A percentile compares a stretch with the other conserved stretches of the same genome.
Conservation (phyloP, 2,329 filamentous ascomycete species). For the Claviceps humidiphila region DNA sequence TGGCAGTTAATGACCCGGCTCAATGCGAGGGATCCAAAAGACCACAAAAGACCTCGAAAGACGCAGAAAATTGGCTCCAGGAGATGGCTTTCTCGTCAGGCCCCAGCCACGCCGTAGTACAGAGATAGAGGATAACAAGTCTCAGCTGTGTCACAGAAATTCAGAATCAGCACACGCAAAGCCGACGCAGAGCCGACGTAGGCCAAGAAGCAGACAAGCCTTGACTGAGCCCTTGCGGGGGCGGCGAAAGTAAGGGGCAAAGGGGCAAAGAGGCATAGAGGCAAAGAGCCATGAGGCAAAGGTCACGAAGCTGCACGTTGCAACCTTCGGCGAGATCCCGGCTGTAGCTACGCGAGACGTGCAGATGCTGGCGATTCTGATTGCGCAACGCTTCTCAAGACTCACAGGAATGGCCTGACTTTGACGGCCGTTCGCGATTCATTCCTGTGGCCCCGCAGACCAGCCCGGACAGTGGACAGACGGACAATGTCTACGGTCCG, state of each 20-base stretch:
- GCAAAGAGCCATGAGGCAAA: background rate
- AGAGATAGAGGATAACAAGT: background rate
- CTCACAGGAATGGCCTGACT: conserved; percentile 10
- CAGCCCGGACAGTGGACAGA: background rate
- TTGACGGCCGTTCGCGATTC: conserved; percentile 2
- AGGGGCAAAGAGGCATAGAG: background rate
- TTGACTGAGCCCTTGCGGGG: background rate
- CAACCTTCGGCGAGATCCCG: conserved; percentile 4
- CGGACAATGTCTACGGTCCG: conserved; percentile 1
- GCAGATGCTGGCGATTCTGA: background rate
- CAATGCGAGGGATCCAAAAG: background rate
- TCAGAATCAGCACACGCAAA: background rate
- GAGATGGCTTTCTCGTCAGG: background rate
- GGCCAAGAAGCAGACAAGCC: background rate
- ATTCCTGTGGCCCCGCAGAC: conserved; percentile 1
- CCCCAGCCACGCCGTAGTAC: no score
- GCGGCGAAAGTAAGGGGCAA: no score
- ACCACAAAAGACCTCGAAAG: background rate
- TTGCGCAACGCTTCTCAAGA: background rate
- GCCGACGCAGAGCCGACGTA: no score
- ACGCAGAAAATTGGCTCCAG: background rate
- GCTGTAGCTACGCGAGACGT: background rate
- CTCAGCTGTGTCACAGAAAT: background rate
- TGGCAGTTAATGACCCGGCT: background rate
- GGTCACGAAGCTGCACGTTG: background rate